Base-by-base conservation (phyloP, 495 filamentous ascomycete genomes). In the Hyaloscypha finlandica region DNA sequence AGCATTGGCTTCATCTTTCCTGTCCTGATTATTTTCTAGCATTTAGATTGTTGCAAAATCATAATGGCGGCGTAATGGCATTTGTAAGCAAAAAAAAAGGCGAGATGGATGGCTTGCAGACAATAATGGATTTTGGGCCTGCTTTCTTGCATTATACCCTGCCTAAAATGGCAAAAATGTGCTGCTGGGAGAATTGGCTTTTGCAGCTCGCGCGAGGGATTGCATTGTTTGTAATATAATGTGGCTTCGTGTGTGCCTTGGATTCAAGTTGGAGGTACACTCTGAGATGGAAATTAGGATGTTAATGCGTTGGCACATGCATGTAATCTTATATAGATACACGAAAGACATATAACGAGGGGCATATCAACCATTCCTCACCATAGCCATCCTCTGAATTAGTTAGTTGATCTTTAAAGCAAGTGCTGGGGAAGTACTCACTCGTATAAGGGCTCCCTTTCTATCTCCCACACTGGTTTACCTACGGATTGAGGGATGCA, bases 71-170 rank as follows among this genome's bases (percentile, higher is more conserved):
- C 63, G 53, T 64, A 57, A 42, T 57, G 4, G 61, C n/a, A 48
- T 25, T 55, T 25, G 20, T 25, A 39, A 60, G 14, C 3, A 19
- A 60, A 25, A 60, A 60, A 60, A 32, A 0, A n/a, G 22, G 32
- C 32, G 22, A 60, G 6, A 61, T 29, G 59, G 25, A 61, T 20
- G 12, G 35, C 35, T 37, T 37, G 35, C 35, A 37, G 35, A 37
- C 6, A 37, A 1, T 37, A 37, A 37, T 37, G 14, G 29, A 32
- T 63, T 2, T 63, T 33, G 45, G 45, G 60, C 42, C 11, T 59
- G 32, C 56, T 63, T 53, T 53, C 45, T 63, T 32, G 60, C 60
- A 63, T 63, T 63, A 63, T 63, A 63, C 60, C 60, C 60, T 63
- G 60, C 60, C 45, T 25, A 14, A 9, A 33, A 9, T 59, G 56